phyloP scores from a whole-genome alignment of 2,329 filamentous ascomycete species.

The Arthroderma sp. region DNA sequence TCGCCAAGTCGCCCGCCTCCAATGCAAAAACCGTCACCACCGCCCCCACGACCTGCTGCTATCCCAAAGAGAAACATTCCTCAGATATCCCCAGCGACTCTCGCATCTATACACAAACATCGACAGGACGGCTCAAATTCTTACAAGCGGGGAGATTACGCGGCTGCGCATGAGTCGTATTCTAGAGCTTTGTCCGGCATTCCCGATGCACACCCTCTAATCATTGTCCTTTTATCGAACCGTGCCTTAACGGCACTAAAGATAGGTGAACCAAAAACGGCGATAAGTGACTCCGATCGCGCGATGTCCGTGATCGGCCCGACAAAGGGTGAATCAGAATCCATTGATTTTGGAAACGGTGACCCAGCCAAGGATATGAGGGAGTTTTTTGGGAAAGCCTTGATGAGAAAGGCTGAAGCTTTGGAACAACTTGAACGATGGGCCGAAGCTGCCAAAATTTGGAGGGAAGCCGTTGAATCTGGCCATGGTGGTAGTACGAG shows the following conservation, averaged over 20 bases:
- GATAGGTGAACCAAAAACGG: constrained; percentile 78
- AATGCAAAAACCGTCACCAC: constrained; percentile 19
- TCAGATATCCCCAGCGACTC: constrained; percentile 50
- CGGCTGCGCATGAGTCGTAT: constrained; percentile 72
- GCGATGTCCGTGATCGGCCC: constrained; percentile 70
- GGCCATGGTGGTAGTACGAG: constrained; percentile 77
- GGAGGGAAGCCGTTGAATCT: constrained; percentile 70
- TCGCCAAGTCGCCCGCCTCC: constrained; percentile 26
- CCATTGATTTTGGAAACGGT: constrained; percentile 54
- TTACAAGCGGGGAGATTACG: constrained; percentile 90
- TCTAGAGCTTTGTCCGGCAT: constrained; percentile 61
- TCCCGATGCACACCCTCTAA: constrained; percentile 66
- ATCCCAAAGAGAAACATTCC: constrained; percentile 42
- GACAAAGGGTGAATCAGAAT: constrained; percentile 65
- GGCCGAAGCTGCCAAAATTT: constrained; percentile 66
- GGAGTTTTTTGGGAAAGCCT: constrained; percentile 83
- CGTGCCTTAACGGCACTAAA: constrained; percentile 82
- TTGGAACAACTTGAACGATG: constrained; percentile 93
- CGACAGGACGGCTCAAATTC: constrained; percentile 71
- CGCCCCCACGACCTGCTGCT: constrained; percentile 30
- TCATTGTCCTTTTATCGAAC: constrained; percentile 82
- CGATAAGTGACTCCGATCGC: constrained; percentile 69
- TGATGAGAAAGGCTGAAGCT: constrained; percentile 90
- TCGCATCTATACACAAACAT: constrained; percentile 64
- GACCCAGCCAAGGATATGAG: constrained; percentile 70